These are phyloP conservation scores for Imleria badia DNA, from an alignment of 768 basidiomycete genomes.

Conservation along the genomic window DNA sequence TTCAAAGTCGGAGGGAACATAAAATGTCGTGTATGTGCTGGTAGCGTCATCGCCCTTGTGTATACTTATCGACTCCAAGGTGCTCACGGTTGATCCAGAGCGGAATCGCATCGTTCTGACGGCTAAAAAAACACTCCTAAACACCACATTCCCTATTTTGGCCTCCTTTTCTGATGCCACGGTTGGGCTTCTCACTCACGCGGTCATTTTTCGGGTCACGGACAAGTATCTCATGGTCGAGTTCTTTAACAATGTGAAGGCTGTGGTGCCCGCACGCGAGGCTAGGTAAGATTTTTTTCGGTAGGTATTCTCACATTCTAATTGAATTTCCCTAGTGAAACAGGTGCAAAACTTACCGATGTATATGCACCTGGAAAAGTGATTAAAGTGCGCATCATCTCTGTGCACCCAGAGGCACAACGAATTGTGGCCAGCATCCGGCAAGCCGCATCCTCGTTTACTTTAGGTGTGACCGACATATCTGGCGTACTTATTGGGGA, in stretches of 20 bases:
- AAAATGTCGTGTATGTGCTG: slow-evolving; percentile 73
- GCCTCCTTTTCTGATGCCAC: slow-evolving; percentile 63
- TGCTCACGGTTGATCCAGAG: slow-evolving; percentile 79
- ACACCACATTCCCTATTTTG: slow-evolving; percentile 73
- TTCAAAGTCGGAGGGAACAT: slow-evolving; percentile 83
- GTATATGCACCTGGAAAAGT: slow-evolving; percentile 80
- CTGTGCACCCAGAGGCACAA: slow-evolving; percentile 53
- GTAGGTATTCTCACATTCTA: background rate
- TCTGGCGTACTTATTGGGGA: slow-evolving; percentile 76
- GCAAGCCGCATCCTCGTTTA: slow-evolving; percentile 60
- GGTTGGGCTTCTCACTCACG: slow-evolving; percentile 73
- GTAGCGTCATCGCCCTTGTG: background rate
- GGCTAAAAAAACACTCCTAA: slow-evolving; percentile 86
- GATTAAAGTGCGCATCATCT: slow-evolving; percentile 78
- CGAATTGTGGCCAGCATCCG: slow-evolving; percentile 85
- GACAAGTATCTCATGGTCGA: slow-evolving; percentile 84
- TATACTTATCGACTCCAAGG: slow-evolving; percentile 40
- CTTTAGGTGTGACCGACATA: slow-evolving; percentile 56
- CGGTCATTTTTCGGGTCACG: slow-evolving; percentile 78
- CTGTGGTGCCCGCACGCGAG: slow-evolving; percentile 77
- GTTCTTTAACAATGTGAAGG: slow-evolving; percentile 88
- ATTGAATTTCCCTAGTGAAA: slow-evolving; percentile 54
- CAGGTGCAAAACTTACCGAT: slow-evolving; percentile 52
- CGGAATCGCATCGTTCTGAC: slow-evolving; percentile 83
- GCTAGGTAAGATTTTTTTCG: slow-evolving; percentile 57